Evolutionary conservation across 2,329 filamentous ascomycete genomes (phyloP).

Genomic region (Myriangium duriaei): DNA sequence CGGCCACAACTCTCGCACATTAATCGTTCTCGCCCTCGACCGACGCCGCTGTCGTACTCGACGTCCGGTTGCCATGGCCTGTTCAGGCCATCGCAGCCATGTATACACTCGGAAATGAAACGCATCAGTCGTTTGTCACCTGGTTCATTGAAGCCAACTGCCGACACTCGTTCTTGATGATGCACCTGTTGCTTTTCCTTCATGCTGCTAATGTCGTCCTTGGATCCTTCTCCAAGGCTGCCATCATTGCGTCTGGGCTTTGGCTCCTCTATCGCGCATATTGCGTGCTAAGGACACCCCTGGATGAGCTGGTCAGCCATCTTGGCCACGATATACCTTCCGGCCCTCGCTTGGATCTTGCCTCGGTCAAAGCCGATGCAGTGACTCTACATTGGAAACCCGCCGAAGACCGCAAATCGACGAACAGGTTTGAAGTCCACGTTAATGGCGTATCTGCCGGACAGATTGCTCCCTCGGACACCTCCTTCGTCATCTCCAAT

Average conservation of each 20-base stretch:
- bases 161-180: slow-evolving; percentile 2
- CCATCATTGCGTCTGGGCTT: slow-evolving; percentile 23
- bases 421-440: slow-evolving; percentile 80
- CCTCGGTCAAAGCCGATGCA: slow-evolving; percentile 75
- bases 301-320: slow-evolving; percentile 79
- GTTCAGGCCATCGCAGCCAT: background rate
- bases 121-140: background rate
- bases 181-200: slow-evolving; percentile 6
- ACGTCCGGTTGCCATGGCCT: background rate
- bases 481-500: slow-evolving; percentile 81
- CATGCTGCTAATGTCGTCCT: slow-evolving; percentile 2
- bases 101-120: background rate
- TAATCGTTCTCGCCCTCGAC: background rate
- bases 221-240: slow-evolving; percentile 4
- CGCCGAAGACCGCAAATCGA: slow-evolving; percentile 39
- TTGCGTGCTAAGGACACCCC: slow-evolving; percentile 80
- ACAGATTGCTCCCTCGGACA: slow-evolving; percentile 68
- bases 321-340: slow-evolving; percentile 90
- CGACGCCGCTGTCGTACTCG: background rate
- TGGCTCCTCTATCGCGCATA: slow-evolving; percentile 74
- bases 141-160: background rate
- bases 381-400: slow-evolving; percentile 80
- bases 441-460: slow-evolving; percentile 77
- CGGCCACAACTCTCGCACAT: background rate
- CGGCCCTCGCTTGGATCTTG: slow-evolving; percentile 76